Conservation (phyloP, 176 grass and related monocot species). For the Eremochloa ophiuroides region DNA sequence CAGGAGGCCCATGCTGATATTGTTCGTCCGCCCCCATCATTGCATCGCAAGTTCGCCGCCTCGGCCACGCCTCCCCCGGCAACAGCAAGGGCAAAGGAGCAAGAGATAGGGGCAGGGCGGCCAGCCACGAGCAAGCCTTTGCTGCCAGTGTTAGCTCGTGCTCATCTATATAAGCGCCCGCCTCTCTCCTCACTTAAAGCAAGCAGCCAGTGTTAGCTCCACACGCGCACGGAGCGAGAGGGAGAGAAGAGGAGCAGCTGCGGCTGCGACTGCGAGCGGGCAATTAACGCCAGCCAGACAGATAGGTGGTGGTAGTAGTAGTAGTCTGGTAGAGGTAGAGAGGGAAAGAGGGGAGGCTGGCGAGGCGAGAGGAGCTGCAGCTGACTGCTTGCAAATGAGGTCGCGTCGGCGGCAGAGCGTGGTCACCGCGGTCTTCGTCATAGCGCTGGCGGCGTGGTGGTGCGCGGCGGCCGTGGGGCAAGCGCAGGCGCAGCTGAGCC, state of each 20-base stretch:
- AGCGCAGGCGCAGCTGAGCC: constrained; percentile 32
- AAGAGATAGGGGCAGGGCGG: too few relatives aligned
- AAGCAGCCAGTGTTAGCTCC: constrained; percentile 29
- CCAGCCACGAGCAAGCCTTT: too few relatives aligned
- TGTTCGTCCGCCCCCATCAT: constrained; percentile 19
- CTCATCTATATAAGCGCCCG: constrained; percentile 44
- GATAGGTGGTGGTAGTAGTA: too few relatives aligned
- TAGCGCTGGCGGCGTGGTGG: neutral
- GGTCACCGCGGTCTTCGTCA: neutral
- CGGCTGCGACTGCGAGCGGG: neutral
- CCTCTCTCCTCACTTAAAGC: constrained; percentile 48
- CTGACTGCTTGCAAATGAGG: constrained; percentile 11
- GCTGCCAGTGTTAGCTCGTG: too few relatives aligned
- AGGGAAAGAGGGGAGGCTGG: neutral
- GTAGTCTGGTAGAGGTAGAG: too few relatives aligned
- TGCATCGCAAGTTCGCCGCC: constrained; percentile 34
- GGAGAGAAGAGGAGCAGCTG: neutral
- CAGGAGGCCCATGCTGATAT: constrained; percentile 22
- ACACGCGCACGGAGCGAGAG: neutral
- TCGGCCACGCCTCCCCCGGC: too few relatives aligned
- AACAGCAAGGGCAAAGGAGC: too few relatives aligned
- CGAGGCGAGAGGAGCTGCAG: neutral
- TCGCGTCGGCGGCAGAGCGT: neutral
- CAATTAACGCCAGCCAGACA: constrained; percentile 18
- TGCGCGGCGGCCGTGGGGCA: neutral